Conservation (phyloP, 371 early-diverging fungal species). For the Actinomortierella ambigua region DNA sequence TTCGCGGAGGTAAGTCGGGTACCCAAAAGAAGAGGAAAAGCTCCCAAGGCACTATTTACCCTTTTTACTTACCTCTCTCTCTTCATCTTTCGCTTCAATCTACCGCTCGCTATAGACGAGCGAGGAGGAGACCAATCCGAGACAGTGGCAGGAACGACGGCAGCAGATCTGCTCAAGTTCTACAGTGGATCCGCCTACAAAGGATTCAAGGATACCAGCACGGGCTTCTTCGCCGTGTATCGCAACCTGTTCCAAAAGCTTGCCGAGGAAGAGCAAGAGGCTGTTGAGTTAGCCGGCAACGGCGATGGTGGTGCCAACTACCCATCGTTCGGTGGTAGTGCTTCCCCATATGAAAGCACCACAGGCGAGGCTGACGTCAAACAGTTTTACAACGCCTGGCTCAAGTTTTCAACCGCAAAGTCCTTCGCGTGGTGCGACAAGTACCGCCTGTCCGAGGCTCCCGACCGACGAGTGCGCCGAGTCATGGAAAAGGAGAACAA, state of each 20-base stretch:
- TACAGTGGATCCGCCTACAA: constrained; percentile 67
- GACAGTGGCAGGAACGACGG: constrained; percentile 56
- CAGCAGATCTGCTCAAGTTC: constrained; percentile 72
- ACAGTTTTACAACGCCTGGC: constrained; percentile 79
- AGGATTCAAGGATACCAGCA: constrained; percentile 69
- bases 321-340: constrained; percentile 66
- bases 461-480: constrained; percentile 80
- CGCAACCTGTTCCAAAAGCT: constrained; percentile 77
- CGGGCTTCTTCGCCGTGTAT: constrained; percentile 87
- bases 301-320: constrained; percentile 47
- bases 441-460: constrained; percentile 80
- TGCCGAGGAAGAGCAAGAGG: constrained; percentile 79
- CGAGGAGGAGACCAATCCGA: constrained; percentile 28
- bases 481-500: constrained; percentile 94
- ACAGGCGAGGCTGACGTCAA: constrained; percentile 41
- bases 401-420: constrained; percentile 76
- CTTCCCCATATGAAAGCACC: constrained; percentile 54
- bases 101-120: constrained; percentile 10
- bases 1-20: constrained; percentile 71
- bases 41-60: too few relatives aligned
- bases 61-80: too few relatives aligned
- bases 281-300: constrained; percentile 54
- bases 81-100: too few relatives aligned
- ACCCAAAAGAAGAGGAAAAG: too few relatives aligned
- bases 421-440: constrained; percentile 93